Base-by-base conservation (phyloP, 768 basidiomycete genomes). In the Leccinum broughii region DNA sequence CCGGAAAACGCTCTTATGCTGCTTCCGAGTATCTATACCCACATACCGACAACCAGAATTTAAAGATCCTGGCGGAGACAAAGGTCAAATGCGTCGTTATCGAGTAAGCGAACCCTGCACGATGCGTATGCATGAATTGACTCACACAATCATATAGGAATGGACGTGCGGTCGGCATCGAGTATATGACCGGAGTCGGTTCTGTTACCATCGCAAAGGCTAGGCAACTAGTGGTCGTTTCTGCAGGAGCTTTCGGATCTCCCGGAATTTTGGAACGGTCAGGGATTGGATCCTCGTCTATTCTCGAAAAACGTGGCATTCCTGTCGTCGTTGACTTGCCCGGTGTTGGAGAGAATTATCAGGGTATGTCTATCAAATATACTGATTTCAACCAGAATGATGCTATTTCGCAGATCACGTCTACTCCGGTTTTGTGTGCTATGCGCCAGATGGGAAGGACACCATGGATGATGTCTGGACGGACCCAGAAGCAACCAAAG, bases 191-290 rank as follows among this genome's bases (percentile, higher is more conserved):
- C 0, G 5, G 44, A 9, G 28, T 2, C 22, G 10, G 39, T n/a
- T 17, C 30, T 9, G 22, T 55, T 3, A 3, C 17, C 20, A 17
- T 15, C n/a, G 61, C 50, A 3, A 55, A 8, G 39, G 61, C 61
- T 5, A 50, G 7, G 8, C 35, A 55, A 15, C 3, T 62, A 14
- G 61, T 60, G 1, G 41, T 60, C 13, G 26, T 60, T 34, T 59
- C 58, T 10, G 61, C 58, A 1, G 61, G 58, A 7, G 48, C 58
- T 2, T 55, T 62, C 4, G 61, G 53, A 22, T 62, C 61, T 11
- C 58, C 61, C 2, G 3, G 20, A 9, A 62, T 62, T 20, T 44
- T 61, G 53, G 61, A 62, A 46, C 54, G 61, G 32, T 62, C 61
- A 11, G 61, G 61, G 1, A 55, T 62, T n/a, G 61, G 58, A 1